Conservation (phyloP, 805 yeast species). For the Teunomyces cretensis region DNA sequence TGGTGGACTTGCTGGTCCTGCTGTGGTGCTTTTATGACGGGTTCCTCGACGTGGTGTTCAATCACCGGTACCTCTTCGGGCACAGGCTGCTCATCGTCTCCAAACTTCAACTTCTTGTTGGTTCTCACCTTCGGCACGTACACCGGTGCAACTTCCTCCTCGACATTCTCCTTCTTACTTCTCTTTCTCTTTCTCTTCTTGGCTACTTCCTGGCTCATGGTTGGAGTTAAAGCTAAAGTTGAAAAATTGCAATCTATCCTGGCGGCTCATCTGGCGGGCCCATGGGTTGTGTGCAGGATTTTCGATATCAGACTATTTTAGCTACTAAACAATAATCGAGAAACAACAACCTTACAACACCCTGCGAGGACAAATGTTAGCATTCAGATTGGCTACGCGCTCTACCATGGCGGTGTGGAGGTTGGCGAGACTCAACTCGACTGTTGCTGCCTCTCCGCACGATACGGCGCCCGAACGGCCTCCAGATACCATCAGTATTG, state of each 20-base stretch:
- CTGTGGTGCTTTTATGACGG: neutral
- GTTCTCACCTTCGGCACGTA: conserved; percentile 11
- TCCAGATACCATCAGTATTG: conserved; percentile 38
- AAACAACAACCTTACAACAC: neutral
- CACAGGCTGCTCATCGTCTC: conserved; percentile 7
- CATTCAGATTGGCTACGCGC: neutral
- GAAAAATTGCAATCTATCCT: neutral
- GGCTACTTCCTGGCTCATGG: conserved; percentile 4
- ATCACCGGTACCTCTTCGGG: neutral
- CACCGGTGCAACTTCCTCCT: conserved; percentile 8
- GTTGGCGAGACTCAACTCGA: conserved; percentile 1
- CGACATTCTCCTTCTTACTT: conserved; percentile 19
- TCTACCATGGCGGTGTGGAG: neutral
- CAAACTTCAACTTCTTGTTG: conserved; percentile 16
- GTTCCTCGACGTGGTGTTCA: neutral
- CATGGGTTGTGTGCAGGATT: neutral
- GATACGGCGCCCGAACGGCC: conserved; percentile 5
- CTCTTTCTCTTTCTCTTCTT: conserved; percentile 33
- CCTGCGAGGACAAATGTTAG: neutral
- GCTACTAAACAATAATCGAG: neutral
- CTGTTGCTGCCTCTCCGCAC: neutral
- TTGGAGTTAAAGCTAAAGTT: neutral
- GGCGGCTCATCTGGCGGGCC: neutral
- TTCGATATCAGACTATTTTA: neutral
- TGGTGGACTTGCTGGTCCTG: neutral